phyloP scores from a whole-genome alignment of 2,329 filamentous ascomycete species.

The Colletotrichum zoysiae region DNA sequence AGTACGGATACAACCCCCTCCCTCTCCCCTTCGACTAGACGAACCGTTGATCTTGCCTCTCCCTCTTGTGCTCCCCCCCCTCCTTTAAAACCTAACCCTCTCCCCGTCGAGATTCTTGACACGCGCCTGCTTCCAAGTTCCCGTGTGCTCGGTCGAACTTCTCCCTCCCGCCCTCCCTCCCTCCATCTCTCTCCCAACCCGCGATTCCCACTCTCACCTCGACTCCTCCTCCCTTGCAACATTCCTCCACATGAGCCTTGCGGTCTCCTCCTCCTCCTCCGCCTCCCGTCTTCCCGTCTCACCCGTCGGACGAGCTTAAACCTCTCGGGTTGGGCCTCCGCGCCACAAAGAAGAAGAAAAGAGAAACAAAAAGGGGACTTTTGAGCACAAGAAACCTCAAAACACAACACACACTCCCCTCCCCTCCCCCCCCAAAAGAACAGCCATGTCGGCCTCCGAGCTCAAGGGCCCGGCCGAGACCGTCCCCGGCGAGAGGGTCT shows the following conservation, averaged over 20 bases:
- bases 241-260: slow-evolving; percentile 30
- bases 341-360: not conserved
- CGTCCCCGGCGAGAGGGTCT: slow-evolving; percentile 21
- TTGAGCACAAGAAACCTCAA: not conserved
- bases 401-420: too few relatives aligned
- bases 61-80: not conserved
- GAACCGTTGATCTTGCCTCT: slow-evolving; percentile 15
- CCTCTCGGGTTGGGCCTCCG: not conserved
- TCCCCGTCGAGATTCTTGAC: slow-evolving; percentile 18
- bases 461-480: slow-evolving; percentile 34
- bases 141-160: not conserved
- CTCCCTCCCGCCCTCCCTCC: not conserved
- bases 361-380: too few relatives aligned
- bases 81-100: slow-evolving; percentile 33
- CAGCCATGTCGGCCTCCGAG: slow-evolving; percentile 26
- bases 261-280: slow-evolving; percentile 9
- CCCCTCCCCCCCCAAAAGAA: too few relatives aligned
- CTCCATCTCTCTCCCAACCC: slow-evolving; percentile 1
- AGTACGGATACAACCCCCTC: not conserved
- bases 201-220: slow-evolving; percentile 13
- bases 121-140: not conserved
- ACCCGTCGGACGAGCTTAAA: slow-evolving; percentile 19
- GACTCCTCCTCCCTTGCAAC: not conserved
- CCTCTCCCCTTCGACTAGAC: not conserved
- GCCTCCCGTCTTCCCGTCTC: slow-evolving; percentile 8